Evolutionary conservation across 2,329 filamentous ascomycete genomes (phyloP).

Genomic region (Venturia nashicola): DNA sequence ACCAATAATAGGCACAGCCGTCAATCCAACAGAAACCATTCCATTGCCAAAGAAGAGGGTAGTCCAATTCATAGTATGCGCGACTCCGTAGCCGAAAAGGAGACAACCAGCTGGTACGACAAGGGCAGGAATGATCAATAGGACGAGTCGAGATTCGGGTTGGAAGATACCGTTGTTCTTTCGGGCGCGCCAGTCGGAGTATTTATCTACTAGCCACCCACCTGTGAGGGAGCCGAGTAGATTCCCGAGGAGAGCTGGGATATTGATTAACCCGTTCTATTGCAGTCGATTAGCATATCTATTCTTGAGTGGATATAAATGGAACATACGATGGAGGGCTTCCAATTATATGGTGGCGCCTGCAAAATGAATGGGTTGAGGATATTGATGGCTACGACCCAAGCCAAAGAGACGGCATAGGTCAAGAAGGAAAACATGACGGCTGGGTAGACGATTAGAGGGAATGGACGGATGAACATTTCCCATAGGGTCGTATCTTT

Average conservation of each 20-base stretch:
- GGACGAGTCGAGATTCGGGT: constrained; percentile 78
- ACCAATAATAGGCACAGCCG: constrained; percentile 25
- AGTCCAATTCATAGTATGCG: constrained; percentile 29
- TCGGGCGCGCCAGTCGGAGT: constrained; percentile 56
- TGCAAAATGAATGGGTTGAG: constrained; percentile 69
- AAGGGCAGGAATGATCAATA: constrained; percentile 48
- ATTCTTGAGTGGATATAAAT: too few species aligned
- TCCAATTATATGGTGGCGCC: constrained; percentile 64
- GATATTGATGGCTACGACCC: constrained; percentile 88
- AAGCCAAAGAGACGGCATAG: constrained; percentile 83
- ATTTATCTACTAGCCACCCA: constrained; percentile 61
- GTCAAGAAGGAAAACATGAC: constrained; percentile 73
- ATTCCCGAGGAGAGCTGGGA: constrained; percentile 77
- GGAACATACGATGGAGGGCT: constrained; percentile 47
- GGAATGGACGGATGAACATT: constrained; percentile 60
- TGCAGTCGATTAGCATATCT: too few species aligned
- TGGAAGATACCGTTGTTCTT: constrained; percentile 75
- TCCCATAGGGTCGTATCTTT: constrained; percentile 61
- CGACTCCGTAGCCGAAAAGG: constrained; percentile 36
- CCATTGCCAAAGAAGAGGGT: constrained; percentile 35
- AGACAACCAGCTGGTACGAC: constrained; percentile 32
- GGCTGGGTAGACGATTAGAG: constrained; percentile 71
- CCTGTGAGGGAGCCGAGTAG: constrained; percentile 63
- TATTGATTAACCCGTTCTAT: constrained; percentile 67
- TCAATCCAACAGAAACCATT: constrained; percentile 15